Conservation (phyloP, 176 grass and related monocot species). For the Typha latifolia region DNA sequence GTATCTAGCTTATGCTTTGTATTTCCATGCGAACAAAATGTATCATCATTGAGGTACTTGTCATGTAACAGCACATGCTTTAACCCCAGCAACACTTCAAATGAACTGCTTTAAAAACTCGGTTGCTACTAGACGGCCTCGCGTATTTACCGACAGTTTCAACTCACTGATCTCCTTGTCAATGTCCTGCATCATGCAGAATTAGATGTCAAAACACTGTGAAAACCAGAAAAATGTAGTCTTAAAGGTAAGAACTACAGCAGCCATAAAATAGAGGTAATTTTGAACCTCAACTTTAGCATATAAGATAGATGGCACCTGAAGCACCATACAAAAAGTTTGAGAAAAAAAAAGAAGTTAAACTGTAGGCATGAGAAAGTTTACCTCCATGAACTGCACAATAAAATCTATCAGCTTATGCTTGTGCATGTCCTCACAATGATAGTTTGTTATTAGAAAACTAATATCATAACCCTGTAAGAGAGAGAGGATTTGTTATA, state of each 20-base stretch:
- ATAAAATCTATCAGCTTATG: slow-evolving; percentile 99
- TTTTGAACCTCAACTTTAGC: too few species aligned
- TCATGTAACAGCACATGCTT: background rate
- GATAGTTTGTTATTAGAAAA: slow-evolving; percentile 98
- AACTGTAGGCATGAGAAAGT: background rate
- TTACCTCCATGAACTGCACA: slow-evolving; percentile 98
- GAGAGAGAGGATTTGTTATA: slow-evolving; percentile 4
- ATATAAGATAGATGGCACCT: too few species aligned
- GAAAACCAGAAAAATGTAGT: background rate
- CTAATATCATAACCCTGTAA: slow-evolving; percentile 96
- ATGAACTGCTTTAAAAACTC: slow-evolving; percentile 97
- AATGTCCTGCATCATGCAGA: slow-evolving; percentile 45
- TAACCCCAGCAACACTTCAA: slow-evolving; percentile 18
- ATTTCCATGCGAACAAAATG: too few species aligned
- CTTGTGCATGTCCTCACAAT: slow-evolving; percentile 94
- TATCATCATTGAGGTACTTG: too few species aligned
- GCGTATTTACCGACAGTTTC: slow-evolving; percentile 88
- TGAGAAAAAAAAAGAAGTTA: background rate
- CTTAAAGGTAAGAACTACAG: too few species aligned
- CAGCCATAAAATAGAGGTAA: too few species aligned
- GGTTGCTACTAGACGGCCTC: slow-evolving; percentile 79
- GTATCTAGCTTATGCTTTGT: too few species aligned
- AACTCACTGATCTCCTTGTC: slow-evolving; percentile 93
- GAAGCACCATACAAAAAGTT: background rate
- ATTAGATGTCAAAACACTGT: background rate